Percentiles rank a stretch among this genome's conserved stretches.
Evolutionary conservation across 75 land plant species (phyloP).

Genomic region (Picea glauca): DNA sequence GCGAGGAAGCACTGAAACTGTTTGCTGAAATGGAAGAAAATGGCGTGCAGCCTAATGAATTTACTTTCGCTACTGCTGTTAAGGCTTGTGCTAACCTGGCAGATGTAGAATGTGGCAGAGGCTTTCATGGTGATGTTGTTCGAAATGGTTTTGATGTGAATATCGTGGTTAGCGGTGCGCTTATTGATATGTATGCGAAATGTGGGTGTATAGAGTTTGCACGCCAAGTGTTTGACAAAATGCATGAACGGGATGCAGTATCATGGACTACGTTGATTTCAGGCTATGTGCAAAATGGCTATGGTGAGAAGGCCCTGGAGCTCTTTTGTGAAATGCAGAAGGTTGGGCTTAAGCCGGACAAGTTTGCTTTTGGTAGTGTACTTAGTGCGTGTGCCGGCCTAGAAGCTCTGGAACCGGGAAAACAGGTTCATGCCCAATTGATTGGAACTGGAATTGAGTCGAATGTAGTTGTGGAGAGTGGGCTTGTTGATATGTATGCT

Average conservation of each 20-base stretch:
- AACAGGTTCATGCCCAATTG: conserved; percentile 43
- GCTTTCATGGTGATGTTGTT: conserved; percentile 41
- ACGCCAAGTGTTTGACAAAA: conserved; percentile 41
- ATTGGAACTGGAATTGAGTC: conserved; percentile 10
- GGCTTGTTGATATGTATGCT: conserved; percentile 29
- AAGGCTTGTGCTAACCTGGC: conserved; percentile 52
- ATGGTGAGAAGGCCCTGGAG: conserved; percentile 33
- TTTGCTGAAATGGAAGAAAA: conserved; percentile 50
- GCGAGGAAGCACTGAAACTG: conserved; percentile 33
- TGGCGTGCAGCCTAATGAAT: conserved; percentile 34
- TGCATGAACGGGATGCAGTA: conserved; percentile 45
- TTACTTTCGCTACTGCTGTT: conserved; percentile 45
- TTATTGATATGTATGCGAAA: conserved; percentile 72
- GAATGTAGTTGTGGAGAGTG: conserved; percentile 15
- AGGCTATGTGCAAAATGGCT: conserved; percentile 70
- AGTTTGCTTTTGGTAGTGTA: conserved; percentile 61
- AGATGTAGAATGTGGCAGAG: conserved; percentile 33
- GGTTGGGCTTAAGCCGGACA: conserved; percentile 37
- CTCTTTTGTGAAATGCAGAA: conserved; percentile 49
- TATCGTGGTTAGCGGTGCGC: conserved; percentile 59
- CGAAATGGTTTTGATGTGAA: conserved; percentile 18
- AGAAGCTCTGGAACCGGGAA: conserved; percentile 36
- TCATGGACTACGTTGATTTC: conserved; percentile 73
- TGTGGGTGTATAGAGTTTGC: conserved; percentile 56
- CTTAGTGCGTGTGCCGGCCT: conserved; percentile 63